Evolutionary conservation across 2,329 filamentous ascomycete genomes (phyloP).

Genomic region (Apiospora marii): DNA sequence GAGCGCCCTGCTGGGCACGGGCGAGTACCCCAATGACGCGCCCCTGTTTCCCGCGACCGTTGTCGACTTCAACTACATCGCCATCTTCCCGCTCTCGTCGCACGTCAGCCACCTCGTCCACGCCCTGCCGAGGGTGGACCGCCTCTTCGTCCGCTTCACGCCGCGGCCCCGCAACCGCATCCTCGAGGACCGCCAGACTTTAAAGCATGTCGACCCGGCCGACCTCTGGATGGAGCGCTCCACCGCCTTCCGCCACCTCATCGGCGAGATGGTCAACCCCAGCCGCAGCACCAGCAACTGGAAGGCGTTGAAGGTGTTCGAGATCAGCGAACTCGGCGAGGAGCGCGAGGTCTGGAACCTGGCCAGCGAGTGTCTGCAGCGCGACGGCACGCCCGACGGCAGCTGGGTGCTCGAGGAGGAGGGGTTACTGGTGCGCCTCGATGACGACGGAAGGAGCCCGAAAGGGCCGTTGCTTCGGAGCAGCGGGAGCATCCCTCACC

Average conservation of each 20-base stretch:
- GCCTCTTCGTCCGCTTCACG: constrained; percentile 60
- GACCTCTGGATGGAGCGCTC: constrained; percentile 64
- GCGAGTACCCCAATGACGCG: constrained; percentile 47
- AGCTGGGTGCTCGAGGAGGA: not conserved
- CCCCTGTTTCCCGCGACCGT: constrained; percentile 52
- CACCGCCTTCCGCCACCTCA: constrained; percentile 56
- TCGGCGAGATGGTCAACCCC: constrained; percentile 45
- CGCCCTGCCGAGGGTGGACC: constrained; percentile 58
- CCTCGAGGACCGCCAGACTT: constrained; percentile 46
- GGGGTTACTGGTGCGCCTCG: constrained; percentile 10
- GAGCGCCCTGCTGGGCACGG: constrained; percentile 55
- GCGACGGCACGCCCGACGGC: not conserved
- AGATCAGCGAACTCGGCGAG: constrained; percentile 54
- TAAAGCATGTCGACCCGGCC: constrained; percentile 48
- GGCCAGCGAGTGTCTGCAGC: constrained; percentile 30
- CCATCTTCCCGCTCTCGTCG: constrained; percentile 71
- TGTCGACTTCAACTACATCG: constrained; percentile 64
- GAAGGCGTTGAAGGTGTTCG: constrained; percentile 54
- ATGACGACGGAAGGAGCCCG: constrained; percentile 3
- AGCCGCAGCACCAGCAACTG: constrained; percentile 44
- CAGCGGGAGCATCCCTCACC: not conserved
- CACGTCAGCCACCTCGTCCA: constrained; percentile 62
- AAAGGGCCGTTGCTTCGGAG: not conserved
- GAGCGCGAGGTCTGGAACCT: constrained; percentile 56
- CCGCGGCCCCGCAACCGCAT: constrained; percentile 46